Base-by-base conservation (phyloP, 768 basidiomycete genomes). In the Russula lepida region DNA sequence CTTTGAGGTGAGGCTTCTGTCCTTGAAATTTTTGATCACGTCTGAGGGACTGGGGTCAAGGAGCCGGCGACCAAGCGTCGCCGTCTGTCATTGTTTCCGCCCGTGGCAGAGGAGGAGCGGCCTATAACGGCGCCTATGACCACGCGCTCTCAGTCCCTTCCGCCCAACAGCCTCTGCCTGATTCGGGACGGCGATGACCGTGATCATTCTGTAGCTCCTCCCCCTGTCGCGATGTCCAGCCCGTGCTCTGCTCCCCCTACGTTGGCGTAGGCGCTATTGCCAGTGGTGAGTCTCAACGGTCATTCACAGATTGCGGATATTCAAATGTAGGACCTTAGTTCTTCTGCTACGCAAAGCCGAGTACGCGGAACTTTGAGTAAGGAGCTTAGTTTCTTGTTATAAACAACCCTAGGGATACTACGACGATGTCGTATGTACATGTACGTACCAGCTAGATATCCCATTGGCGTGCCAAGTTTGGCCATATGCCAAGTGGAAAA, bases 41-140 rank as follows among this genome's bases (percentile, higher is more conserved):
- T 60, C 63, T 66, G 41, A 66, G 63, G 30, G 35, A 17, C 47
- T 35, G 55, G 56, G 63, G 59, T 46, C 32, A 65, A 66, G 66
- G 66, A 66, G 60, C 66, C 64, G 54, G 59, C 64, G 60, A 59
- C 64, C 32, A 66, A 66, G 57, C 66, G 66, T 56, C 66, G 64
- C 48, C 64, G 66, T 12, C 48, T 66, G 33, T 64, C 62, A 27
- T 28, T 39, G 47, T 54, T 64, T 30, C 41, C 43, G 9, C 27
- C 56, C 33, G 11, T 28, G 23, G 46, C 30, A 49, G 62, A 58
- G 41, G 53, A 60, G 53, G 62, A 63, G 30, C 39, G 57, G 28
- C 62, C 47, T 17, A 3, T 48, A 47, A 54, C 47, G 51, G 56
- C 52, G 39, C 57, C 62, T 33, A 17, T 32, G 3, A 13, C 8